phyloP scores from a whole-genome alignment of 768 basidiomycete genomes.

The Postia placenta region DNA sequence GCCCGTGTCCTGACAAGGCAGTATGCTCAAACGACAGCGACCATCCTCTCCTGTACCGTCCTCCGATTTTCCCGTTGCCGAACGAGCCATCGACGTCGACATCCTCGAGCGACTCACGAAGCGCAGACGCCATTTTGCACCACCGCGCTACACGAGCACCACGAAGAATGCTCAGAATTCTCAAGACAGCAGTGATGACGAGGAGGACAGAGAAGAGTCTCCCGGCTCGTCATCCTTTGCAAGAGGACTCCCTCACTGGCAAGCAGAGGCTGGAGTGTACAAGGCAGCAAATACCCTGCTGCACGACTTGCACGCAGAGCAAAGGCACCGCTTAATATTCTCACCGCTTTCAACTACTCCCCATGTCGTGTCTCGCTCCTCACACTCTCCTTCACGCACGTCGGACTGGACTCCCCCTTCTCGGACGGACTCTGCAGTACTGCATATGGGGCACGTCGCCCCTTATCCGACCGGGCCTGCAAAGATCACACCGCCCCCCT shows the following conservation, averaged over 20 bases:
- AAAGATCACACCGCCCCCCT: too few relatives aligned
- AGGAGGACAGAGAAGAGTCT: constrained; percentile 17
- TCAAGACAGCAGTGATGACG: constrained; percentile 11
- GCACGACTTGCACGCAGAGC: constrained; percentile 62
- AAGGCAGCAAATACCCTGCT: constrained; percentile 58
- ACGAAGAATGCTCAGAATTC: background rate
- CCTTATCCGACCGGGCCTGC: too few relatives aligned
- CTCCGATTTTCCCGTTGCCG: background rate
- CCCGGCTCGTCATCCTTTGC: background rate
- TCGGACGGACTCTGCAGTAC: too few relatives aligned
- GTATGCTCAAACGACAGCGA: constrained; percentile 53
- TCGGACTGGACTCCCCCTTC: too few relatives aligned
- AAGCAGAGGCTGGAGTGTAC: constrained; percentile 36
- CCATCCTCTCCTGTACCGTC: constrained; percentile 36
- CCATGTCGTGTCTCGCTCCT: too few relatives aligned
- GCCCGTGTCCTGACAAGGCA: background rate
- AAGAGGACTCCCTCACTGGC: constrained; percentile 9
- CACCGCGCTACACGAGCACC: background rate
- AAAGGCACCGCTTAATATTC: constrained; percentile 56
- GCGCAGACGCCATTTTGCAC: constrained; percentile 11
- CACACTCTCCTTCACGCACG: too few relatives aligned
- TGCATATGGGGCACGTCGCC: too few relatives aligned
- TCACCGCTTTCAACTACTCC: constrained; percentile 9
- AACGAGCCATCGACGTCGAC: constrained; percentile 13
- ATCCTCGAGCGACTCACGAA: constrained; percentile 12